Percentiles rank a stretch among this genome's conserved stretches.
phyloP scores from a whole-genome alignment of 2,329 filamentous ascomycete genomes.

The Hirsutella thompsonii region DNA sequence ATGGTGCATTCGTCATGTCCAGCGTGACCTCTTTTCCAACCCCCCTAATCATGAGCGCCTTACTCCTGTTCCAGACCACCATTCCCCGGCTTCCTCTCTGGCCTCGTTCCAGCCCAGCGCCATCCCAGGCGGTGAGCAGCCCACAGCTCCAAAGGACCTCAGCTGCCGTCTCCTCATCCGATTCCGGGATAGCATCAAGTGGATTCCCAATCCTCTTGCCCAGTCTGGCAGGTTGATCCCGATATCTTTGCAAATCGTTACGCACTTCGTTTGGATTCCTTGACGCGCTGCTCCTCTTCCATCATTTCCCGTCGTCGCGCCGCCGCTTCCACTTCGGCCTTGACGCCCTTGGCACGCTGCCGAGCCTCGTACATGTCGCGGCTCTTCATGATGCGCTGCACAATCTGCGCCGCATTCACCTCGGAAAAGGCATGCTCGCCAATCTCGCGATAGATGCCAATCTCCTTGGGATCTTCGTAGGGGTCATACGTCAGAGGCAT shows the following conservation, averaged over 20 bases:
- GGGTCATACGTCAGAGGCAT: conserved; percentile 71
- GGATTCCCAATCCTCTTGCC: no score
- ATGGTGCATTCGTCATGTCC: no score
- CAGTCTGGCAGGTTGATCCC: no score
- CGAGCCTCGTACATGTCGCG: conserved; percentile 81
- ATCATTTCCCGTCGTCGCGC: conserved; percentile 48
- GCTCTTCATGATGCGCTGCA: conserved; percentile 78
- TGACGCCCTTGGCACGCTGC: conserved; percentile 80
- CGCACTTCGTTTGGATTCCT: conserved; percentile 24
- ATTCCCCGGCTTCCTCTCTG: no score
- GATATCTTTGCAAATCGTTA: neutral
- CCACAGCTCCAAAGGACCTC: no score
- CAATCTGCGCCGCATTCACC: conserved; percentile 87
- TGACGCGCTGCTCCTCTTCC: conserved; percentile 42
- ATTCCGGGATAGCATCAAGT: no score
- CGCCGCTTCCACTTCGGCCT: conserved; percentile 62
- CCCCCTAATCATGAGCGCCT: no score
- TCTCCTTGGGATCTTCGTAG: conserved; percentile 65
- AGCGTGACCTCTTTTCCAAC: no score
- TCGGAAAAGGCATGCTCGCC: conserved; percentile 65
- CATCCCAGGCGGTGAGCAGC: no score
- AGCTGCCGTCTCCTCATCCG: no score
- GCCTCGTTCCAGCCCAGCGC: no score
- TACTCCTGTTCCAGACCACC: no score
- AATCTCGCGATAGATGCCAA: conserved; percentile 77